Evolutionary conservation across 1,284 basidiomycete species (phyloP).

Genomic region (Quambalaria eucalypti): DNA sequence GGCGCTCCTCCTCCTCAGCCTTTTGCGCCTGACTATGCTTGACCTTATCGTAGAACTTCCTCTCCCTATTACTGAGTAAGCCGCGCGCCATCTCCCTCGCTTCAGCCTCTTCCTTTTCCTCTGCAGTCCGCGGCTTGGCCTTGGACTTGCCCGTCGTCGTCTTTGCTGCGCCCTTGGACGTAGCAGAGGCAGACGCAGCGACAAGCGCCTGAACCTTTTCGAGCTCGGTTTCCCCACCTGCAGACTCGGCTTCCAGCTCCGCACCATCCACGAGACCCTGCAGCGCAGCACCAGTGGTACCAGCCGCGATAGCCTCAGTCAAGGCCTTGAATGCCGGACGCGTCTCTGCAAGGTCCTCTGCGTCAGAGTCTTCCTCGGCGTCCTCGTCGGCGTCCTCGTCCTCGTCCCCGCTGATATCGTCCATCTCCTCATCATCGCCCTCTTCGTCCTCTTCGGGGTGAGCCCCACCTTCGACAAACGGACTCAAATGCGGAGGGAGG

Average conservation of each 20-base stretch:
- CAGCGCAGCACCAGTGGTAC: constrained; percentile 57
- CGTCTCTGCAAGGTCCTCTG: constrained; percentile 43
- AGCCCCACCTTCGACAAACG: constrained; percentile 67
- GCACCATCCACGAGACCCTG: constrained; percentile 67
- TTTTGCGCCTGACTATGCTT: constrained; percentile 76
- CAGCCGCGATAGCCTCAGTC: constrained; percentile 52
- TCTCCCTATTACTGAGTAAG: constrained; percentile 95
- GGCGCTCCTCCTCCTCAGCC: constrained; percentile 55
- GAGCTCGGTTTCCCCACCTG: constrained; percentile 73
- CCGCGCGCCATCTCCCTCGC: constrained; percentile 70
- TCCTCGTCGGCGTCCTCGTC: constrained; percentile 26
- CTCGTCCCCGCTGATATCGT: constrained; percentile 52
- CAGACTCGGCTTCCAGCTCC: constrained; percentile 85
- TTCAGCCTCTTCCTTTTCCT: constrained; percentile 63
- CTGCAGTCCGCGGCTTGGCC: constrained; percentile 33
- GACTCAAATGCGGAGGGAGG: constrained; percentile 89
- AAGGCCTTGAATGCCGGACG: constrained; percentile 17
- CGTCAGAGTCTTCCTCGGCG: constrained; percentile 48
- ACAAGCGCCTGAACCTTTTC: constrained; percentile 58
- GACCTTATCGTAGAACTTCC: constrained; percentile 91
- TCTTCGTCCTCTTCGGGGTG: constrained; percentile 50
- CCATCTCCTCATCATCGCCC: constrained; percentile 57
- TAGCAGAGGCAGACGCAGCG: constrained; percentile 3
- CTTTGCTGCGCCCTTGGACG: constrained; percentile 18
- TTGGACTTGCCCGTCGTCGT: constrained; percentile 13